Evolutionary conservation across 192 early-diverging fungal genomes (phyloP).

Genomic region (Phlyctochytrium arcticum): DNA sequence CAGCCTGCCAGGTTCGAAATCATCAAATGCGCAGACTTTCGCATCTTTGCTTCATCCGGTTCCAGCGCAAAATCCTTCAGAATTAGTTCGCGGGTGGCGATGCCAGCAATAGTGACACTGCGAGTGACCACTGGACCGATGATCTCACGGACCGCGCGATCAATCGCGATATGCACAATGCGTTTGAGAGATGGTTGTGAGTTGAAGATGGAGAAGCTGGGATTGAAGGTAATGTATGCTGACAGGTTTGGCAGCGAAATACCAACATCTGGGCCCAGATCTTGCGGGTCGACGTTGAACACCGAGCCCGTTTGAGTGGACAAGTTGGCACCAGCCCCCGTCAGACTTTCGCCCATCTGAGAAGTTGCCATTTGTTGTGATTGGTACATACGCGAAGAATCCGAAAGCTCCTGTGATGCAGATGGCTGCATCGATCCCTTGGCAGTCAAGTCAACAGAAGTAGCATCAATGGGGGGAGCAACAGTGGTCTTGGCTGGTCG

Average conservation of each 20-base stretch:
- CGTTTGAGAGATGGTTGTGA: conserved; percentile 84
- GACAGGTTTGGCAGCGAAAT: conserved; percentile 63
- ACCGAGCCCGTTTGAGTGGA: no score
- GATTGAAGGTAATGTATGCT: conserved; percentile 73
- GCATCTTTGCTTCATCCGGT: conserved; percentile 89
- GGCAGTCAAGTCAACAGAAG: no score
- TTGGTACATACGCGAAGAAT: no score
- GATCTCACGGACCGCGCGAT: conserved; percentile 84
- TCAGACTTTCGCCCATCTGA: no score
- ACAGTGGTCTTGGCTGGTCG: no score
- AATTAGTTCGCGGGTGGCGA: conserved; percentile 87
- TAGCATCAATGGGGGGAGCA: no score
- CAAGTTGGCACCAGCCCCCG: no score
- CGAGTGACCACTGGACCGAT: conserved; percentile 89
- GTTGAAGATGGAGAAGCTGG: conserved; percentile 72
- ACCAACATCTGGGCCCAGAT: no score
- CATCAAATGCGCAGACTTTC: conserved; percentile 93
- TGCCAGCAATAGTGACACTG: conserved; percentile 87
- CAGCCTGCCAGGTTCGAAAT: conserved; percentile 81
- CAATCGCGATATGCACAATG: conserved; percentile 82
- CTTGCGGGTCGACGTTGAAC: no score
- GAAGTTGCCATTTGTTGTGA: no score
- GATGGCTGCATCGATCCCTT: no score
- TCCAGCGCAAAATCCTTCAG: conserved; percentile 96
- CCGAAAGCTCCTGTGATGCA: no score